phyloP scores from a whole-genome alignment of 352 stramenopile species.

The Blastocystis sp. region DNA sequence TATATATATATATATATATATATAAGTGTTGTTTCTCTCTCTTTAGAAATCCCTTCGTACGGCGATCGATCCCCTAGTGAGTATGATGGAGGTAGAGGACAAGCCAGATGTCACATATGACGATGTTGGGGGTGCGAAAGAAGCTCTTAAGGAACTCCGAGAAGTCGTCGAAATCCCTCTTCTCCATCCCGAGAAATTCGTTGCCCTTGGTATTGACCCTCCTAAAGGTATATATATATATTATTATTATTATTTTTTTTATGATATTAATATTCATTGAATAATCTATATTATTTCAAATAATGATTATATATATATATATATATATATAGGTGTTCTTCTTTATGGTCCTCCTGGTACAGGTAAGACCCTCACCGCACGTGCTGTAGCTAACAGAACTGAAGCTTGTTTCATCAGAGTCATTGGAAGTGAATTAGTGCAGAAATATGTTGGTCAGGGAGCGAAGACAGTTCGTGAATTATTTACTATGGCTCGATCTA shows the following conservation, averaged over 20 bases:
- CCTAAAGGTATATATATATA: no score
- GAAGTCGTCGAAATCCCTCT: conserved; percentile 94
- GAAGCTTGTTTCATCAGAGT: conserved; percentile 98
- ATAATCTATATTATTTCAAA: no score
- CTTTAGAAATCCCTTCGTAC: conserved; percentile 71
- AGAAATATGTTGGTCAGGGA: conserved; percentile 97
- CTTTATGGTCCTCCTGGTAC: conserved; percentile 86
- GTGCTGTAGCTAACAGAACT: conserved; percentile 89
- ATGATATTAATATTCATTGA: no score
- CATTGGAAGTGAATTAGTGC: conserved; percentile 91
- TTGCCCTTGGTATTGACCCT: conserved; percentile 91
- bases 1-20: neutral
- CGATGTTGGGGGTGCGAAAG: conserved; percentile 72
- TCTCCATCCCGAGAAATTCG: conserved; percentile 89
- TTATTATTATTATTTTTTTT: no score
- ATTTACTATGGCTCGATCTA: conserved; percentile 95
- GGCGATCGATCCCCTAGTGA: conserved; percentile 95
- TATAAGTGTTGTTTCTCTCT: conserved; percentile 18
- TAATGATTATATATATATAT: no score
- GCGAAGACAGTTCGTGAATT: conserved; percentile 95
- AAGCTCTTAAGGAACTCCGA: conserved; percentile 82
- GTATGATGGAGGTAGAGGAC: conserved; percentile 90
- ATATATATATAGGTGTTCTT: no score
- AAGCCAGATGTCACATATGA: conserved; percentile 99
- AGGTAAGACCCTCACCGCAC: conserved; percentile 82